Evolutionary conservation across 192 early-diverging fungal genomes (phyloP).

Genomic region (Chytriomyces sp.): DNA sequence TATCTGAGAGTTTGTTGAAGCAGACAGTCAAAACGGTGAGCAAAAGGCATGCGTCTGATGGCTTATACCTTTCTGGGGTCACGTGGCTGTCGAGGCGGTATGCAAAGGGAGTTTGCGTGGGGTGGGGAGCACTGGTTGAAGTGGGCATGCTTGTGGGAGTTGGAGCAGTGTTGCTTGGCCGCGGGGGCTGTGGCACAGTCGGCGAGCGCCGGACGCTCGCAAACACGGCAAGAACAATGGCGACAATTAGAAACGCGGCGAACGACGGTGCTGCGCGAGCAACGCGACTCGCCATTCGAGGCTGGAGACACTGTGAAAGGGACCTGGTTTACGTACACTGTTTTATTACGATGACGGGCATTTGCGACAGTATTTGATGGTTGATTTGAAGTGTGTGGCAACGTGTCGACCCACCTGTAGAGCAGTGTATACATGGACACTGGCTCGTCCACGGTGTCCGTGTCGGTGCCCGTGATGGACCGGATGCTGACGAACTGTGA

Average conservation of each 20-base stretch:
- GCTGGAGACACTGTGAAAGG: not conserved
- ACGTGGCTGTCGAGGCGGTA: not conserved
- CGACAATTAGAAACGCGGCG: not conserved
- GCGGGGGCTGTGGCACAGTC: not conserved
- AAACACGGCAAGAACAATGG: not conserved
- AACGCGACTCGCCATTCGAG: not conserved
- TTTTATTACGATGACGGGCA: too few relatives aligned
- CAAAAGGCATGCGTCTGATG: too few relatives aligned
- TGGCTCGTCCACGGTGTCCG: too few relatives aligned
- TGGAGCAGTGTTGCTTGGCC: not conserved
- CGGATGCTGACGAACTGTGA: too few relatives aligned
- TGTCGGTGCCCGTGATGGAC: too few relatives aligned
- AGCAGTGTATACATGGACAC: too few relatives aligned
- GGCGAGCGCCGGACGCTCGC: not conserved
- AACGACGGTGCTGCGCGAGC: not conserved
- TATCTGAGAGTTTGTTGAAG: not conserved
- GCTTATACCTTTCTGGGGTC: not conserved
- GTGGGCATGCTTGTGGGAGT: not conserved
- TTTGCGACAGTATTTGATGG: too few relatives aligned
- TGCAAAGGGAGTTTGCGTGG: not conserved
- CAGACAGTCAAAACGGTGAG: too few relatives aligned
- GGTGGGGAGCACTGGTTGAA: not conserved
- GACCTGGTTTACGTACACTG: too few relatives aligned
- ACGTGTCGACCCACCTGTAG: too few relatives aligned
- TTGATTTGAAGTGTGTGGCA: too few relatives aligned